Percentiles rank a stretch among this genome's conserved stretches.
Evolutionary conservation across 768 basidiomycete species (phyloP).

Genomic region (Gloeopeniophorella convolvens): DNA sequence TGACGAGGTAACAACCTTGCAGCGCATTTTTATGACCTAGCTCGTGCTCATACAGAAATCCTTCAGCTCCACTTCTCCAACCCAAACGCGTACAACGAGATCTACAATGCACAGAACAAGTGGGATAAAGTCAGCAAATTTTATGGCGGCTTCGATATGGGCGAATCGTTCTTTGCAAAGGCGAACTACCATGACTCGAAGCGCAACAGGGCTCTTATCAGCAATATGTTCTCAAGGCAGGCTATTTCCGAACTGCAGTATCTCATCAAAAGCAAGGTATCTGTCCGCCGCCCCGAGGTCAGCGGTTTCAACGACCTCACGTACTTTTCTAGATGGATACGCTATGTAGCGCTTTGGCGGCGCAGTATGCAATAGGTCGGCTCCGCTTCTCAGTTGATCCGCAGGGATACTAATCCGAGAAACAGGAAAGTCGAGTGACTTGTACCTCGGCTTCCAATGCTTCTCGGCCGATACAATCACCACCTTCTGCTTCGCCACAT

Average conservation of each 20-base stretch:
- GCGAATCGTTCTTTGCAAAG: constrained; percentile 32
- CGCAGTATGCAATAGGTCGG: constrained; percentile 7
- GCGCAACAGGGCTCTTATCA: constrained; percentile 28
- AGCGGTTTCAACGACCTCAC: not conserved
- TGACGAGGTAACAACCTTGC: constrained; percentile 1
- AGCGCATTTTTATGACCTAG: not conserved
- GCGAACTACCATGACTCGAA: constrained; percentile 32
- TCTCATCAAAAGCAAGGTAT: constrained; percentile 30
- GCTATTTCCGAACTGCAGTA: constrained; percentile 33
- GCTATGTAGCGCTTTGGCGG: constrained; percentile 21
- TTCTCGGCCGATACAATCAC: constrained; percentile 39
- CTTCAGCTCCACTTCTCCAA: constrained; percentile 14
- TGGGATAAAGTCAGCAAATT: constrained; percentile 35
- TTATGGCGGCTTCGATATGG: constrained; percentile 34
- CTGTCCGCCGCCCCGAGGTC: no score
- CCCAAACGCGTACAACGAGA: constrained; percentile 11
- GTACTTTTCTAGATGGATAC: constrained; percentile 28
- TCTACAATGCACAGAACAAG: constrained; percentile 17
- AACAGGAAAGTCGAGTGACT: constrained; percentile 25
- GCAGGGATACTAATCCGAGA: not conserved
- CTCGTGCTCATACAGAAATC: not conserved
- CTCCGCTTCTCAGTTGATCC: not conserved
- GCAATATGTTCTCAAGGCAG: constrained; percentile 35
- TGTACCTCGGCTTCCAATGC: constrained; percentile 38
- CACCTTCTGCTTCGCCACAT: constrained; percentile 35